Evolutionary conservation across 2,329 filamentous ascomycete genomes (phyloP).

Genomic region (Diplodia intermedia): DNA sequence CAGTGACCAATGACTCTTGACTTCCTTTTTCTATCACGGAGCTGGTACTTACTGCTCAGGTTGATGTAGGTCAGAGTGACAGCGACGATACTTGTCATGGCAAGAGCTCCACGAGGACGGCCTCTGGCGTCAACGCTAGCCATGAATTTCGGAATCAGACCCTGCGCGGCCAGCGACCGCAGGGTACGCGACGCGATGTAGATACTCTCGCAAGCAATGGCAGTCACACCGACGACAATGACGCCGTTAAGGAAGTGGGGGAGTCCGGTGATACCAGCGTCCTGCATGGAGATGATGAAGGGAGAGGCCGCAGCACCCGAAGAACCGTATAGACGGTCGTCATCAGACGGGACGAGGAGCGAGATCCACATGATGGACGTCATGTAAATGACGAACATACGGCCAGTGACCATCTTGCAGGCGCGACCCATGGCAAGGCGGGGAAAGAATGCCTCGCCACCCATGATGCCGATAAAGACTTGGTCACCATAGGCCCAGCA

Average conservation of each 20-base stretch:
- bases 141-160: conserved; percentile 40
- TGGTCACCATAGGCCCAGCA: conserved; percentile 41
- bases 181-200: conserved; percentile 46
- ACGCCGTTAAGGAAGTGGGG: conserved; percentile 43
- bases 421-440: conserved; percentile 50
- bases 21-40: neutral
- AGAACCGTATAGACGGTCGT: conserved; percentile 36
- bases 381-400: conserved; percentile 51
- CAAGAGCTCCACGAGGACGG: conserved; percentile 42
- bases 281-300: conserved; percentile 44
- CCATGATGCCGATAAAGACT: conserved; percentile 50
- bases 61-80: conserved; percentile 44
- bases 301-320: conserved; percentile 42
- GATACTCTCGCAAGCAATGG: conserved; percentile 44
- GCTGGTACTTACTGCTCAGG: conserved; percentile 35
- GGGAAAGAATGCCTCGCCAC: conserved; percentile 50
- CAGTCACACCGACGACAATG: conserved; percentile 45
- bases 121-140: conserved; percentile 42
- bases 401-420: conserved; percentile 49
- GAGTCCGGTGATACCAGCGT: conserved; percentile 42
- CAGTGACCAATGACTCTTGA: neutral
- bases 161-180: conserved; percentile 41
- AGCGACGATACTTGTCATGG: conserved; percentile 40
- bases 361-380: conserved; percentile 40
- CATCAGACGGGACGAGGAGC: conserved; percentile 34